Percentiles rank a stretch among this genome's conserved stretches.
phyloP scores from a whole-genome alignment of 2,329 filamentous ascomycete species.

The Fusarium tjaetaba region DNA sequence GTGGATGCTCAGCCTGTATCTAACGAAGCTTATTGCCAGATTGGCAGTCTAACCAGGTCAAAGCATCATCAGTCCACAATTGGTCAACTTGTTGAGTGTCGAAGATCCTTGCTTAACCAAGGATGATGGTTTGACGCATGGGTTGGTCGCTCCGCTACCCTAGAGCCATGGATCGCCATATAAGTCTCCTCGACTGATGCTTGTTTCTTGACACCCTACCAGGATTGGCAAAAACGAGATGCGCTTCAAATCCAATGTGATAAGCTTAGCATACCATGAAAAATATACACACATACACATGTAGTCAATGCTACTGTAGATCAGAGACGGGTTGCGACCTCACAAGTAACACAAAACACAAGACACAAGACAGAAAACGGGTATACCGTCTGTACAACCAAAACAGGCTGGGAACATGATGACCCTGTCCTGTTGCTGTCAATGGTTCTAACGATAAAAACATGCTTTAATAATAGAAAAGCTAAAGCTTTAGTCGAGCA shows the following conservation, averaged over 20 bases:
- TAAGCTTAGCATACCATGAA: neutral
- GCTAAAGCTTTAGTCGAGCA: neutral
- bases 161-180: neutral
- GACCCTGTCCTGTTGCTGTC: neutral
- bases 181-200: neutral
- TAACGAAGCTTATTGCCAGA: constrained; percentile 2
- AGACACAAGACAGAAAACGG: neutral
- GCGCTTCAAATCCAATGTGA: neutral
- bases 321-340: neutral
- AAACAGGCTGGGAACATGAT: neutral
- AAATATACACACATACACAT: neutral
- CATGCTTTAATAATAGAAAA: neutral
- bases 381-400: neutral
- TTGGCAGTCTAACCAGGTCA: constrained; percentile 4
- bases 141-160: neutral
- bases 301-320: neutral
- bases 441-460: neutral
- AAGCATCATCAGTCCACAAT: constrained; percentile 10
- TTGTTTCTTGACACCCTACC: neutral
- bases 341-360: neutral
- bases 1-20: constrained; percentile 3
- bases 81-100: neutral
- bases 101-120: neutral
- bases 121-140: neutral
- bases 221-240: neutral